phyloP scores from a whole-genome alignment of 768 basidiomycete species.

The Mycena rebaudengoi region DNA sequence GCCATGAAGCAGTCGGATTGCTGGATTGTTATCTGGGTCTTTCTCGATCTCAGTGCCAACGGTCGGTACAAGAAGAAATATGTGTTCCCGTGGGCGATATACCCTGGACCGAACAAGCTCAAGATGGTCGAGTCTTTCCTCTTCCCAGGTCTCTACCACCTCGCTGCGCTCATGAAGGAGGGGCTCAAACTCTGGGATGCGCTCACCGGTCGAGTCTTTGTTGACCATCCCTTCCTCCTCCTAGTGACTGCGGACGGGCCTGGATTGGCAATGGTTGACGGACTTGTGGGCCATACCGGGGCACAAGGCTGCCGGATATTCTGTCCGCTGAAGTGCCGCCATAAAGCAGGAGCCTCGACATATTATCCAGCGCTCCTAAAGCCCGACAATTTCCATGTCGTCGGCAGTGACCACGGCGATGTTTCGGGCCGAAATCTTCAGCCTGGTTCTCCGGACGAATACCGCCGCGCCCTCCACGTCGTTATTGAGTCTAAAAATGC shows the following conservation, averaged over 20 bases:
- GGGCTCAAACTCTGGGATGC: conserved; percentile 44
- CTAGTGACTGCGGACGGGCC: conserved; percentile 43
- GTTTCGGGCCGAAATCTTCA: conserved; percentile 24
- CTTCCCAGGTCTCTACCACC: conserved; percentile 5
- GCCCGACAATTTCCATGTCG: conserved; percentile 34
- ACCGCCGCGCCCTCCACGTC: conserved; percentile 11
- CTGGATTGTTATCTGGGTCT: conserved; percentile 42
- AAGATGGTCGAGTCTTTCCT: neutral
- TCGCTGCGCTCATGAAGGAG: conserved; percentile 35
- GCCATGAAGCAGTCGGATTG: conserved; percentile 31
- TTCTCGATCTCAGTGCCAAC: conserved; percentile 27
- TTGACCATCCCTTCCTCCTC: conserved; percentile 29
- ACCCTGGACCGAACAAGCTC: conserved; percentile 13
- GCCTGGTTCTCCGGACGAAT: conserved; percentile 14
- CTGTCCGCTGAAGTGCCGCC: conserved; percentile 39
- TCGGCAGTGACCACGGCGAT: conserved; percentile 33
- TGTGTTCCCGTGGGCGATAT: conserved; percentile 18
- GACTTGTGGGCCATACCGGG: conserved; percentile 45
- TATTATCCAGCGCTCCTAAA: conserved; percentile 45
- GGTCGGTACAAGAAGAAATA: conserved; percentile 29
- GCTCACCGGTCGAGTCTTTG: conserved; percentile 4
- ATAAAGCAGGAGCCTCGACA: conserved; percentile 34
- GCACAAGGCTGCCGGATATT: conserved; percentile 44
- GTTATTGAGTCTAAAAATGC: conserved; percentile 28
- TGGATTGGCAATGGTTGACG: conserved; percentile 40